Conservation (phyloP, 1,139 yeast genomes). For the Hansenula sp. region DNA sequence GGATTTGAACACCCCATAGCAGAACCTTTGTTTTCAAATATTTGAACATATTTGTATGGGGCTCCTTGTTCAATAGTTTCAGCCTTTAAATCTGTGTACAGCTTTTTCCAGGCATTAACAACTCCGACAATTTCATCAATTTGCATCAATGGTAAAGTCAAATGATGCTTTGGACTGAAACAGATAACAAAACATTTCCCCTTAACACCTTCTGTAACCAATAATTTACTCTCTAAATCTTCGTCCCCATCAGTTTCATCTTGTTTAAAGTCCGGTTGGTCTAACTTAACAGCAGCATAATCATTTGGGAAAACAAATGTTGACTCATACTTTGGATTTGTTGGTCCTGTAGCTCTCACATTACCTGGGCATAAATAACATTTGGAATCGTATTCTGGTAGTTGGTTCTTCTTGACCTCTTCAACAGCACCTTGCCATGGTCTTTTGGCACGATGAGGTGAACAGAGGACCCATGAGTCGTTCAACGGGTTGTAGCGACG, state of each 20-base stretch:
- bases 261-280: conserved; percentile 44
- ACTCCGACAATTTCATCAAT: conserved; percentile 40
- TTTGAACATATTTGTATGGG: conserved; percentile 60
- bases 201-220: conserved; percentile 56
- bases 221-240: conserved; percentile 37
- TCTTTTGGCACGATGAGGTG: conserved; percentile 76
- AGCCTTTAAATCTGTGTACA: conserved; percentile 39
- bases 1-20: conserved; percentile 86
- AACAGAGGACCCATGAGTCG: conserved; percentile 61
- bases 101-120: conserved; percentile 55
- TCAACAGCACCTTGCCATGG: conserved; percentile 84
- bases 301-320: conserved; percentile 68
- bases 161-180: conserved; percentile 67
- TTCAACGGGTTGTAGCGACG: conserved; percentile 67
- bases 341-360: conserved; percentile 57
- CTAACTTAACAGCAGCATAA: conserved; percentile 63
- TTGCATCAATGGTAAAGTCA: conserved; percentile 64
- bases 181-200: conserved; percentile 74
- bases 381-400: conserved; percentile 58
- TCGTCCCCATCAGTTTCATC: conserved; percentile 17
- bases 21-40: conserved; percentile 74
- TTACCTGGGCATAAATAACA: conserved; percentile 79
- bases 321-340: conserved; percentile 52
- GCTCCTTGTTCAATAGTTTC: conserved; percentile 38
- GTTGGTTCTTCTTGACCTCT: conserved; percentile 36